Evolutionary conservation across 2,329 filamentous ascomycete species (phyloP).

Genomic region (Paracoccidioides brasiliensis): DNA sequence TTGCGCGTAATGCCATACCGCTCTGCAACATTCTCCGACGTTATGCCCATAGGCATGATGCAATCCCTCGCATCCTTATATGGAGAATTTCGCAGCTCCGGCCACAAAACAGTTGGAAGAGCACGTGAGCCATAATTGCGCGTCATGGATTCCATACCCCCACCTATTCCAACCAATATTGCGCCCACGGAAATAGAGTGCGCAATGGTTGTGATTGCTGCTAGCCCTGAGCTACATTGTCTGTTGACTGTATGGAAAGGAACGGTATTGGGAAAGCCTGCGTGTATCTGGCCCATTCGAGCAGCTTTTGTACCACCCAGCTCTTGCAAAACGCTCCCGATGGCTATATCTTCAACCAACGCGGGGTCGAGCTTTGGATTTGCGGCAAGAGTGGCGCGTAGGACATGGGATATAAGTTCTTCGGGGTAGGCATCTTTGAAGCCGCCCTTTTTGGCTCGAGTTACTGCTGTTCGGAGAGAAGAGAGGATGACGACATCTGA

Average conservation of each 20-base stretch:
- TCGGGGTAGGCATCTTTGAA: conserved; percentile 85
- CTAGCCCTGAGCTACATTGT: conserved; percentile 67
- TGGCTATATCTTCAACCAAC: conserved; percentile 64
- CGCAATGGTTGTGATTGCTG: conserved; percentile 61
- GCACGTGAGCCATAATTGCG: conserved; percentile 73
- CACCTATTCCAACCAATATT: conserved; percentile 63
- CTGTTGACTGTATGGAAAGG: conserved; percentile 79
- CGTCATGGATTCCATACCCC: conserved; percentile 95
- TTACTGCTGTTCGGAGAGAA: conserved; percentile 77
- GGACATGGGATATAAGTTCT: conserved; percentile 56
- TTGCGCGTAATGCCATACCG: conserved; percentile 59
- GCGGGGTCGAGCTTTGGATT: conserved; percentile 60
- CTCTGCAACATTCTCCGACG: conserved; percentile 73
- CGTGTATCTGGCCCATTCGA: conserved; percentile 80
- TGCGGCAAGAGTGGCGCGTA: conserved; percentile 55
- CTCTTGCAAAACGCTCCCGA: conserved; percentile 82
- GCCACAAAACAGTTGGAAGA: conserved; percentile 75
- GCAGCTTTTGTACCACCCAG: conserved; percentile 83
- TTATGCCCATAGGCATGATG: conserved; percentile 88
- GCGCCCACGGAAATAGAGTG: conserved; percentile 61
- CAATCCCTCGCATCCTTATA: conserved; percentile 66
- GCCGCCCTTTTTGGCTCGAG: conserved; percentile 66
- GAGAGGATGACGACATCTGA: conserved; percentile 81
- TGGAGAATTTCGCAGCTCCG: conserved; percentile 50
- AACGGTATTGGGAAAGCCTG: conserved; percentile 59